Evolutionary conservation across 164 flowering plant species (phyloP), one percentile per base, ranked within the genome.

Genomic region (Vitis rupestris): DNA sequence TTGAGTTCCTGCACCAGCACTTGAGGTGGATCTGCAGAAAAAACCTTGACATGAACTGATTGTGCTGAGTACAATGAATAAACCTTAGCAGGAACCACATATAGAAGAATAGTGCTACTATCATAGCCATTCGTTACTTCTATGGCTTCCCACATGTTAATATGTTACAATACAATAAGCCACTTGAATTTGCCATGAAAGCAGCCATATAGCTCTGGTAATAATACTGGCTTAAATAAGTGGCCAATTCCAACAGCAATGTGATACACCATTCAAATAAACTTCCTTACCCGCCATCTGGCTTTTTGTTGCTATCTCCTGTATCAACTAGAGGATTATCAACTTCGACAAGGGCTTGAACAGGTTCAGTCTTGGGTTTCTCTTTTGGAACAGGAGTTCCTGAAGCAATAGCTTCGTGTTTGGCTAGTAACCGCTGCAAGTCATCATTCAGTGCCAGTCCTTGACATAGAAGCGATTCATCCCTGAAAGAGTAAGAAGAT

Each of bases 401-500:
- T 51, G 91, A 88, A 75, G 92, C 83, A 76, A 93, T 82, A 30
- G 89, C 70, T 80, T 95, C 96, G 70, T 93, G 97, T 79, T 86
- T 93, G 55, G 86, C 88, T 56, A 95, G 77, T 50, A 91, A 66
- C 23, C 90, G 89, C 83, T 95, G 93, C 88, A 95, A 78, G 75
- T 95, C 99, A 86, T 95, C 99, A 84, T 92, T 95, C 79, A 95
- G 71, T 48, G 92, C 89, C 53, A 95, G 68, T 52, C 99, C 99
- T 86, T 88, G 96, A 71, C 91, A 81, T 53, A 95, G 80, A 57
- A 95, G 80, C 59, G 90, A 88, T 77, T 95, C 99, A 85, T 95
- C 99, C 79, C 99, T 95, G 75, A 65, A 82, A 56, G 10, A 75
- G 66, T 29, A 14, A 61, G 63, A 50, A 69, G 23, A 73, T 70